These are phyloP conservation scores for Cicer chorassanicum DNA, from an alignment of 306 rosid genomes.

Conservation along the genomic window DNA sequence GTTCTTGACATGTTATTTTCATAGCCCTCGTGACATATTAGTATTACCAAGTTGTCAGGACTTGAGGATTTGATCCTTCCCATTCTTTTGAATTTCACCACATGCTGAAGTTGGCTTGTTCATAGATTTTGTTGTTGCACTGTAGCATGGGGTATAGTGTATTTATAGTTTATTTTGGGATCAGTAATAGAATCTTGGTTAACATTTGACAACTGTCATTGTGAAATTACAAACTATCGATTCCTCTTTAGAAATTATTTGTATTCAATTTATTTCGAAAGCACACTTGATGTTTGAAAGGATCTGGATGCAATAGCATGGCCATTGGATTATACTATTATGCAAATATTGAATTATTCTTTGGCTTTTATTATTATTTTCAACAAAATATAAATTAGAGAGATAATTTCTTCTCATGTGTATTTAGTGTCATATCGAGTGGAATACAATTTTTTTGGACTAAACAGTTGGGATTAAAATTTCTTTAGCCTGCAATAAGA, in stretches of 20 bases:
- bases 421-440: neutral
- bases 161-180: conserved; percentile 11
- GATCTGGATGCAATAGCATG: conserved; percentile 1
- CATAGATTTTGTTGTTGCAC: neutral
- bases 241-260: neutral
- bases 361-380: neutral
- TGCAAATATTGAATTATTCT: conserved; percentile 20
- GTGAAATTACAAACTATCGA: conserved; percentile 7
- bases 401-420: conserved; percentile 16
- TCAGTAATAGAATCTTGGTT: neutral
- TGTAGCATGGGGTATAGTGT: neutral
- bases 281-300: conserved; percentile 9
- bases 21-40: neutral
- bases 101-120: neutral
- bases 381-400: conserved; percentile 2
- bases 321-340: conserved; percentile 19
- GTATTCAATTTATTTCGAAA: conserved; percentile 5
- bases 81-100: neutral
- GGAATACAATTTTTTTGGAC: neutral
- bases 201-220: neutral
- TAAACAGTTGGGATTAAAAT: conserved; percentile 13
- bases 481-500: neutral
- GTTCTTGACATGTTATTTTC: conserved; percentile 33
- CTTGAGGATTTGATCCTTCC: neutral
- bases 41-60: conserved; percentile 5